Evolutionary conservation across 495 filamentous ascomycete genomes (phyloP), one percentile per base, ranked within the genome.

Genomic region (Penicillium subrubescens): DNA sequence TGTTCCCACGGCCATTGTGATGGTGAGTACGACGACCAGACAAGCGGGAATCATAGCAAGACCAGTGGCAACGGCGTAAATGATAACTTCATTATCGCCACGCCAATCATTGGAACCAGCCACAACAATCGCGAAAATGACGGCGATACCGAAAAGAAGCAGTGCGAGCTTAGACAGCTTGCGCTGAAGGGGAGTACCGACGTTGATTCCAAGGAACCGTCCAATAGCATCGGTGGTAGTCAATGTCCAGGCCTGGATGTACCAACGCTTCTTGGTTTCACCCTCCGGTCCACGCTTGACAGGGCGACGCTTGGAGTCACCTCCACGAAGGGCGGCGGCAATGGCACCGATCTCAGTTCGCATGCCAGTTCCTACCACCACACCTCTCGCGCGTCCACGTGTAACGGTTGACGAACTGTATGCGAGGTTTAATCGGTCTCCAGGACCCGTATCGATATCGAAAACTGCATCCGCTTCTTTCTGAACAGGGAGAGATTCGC

Each of bases 351-450:
- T 89, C 63, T 92, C 87, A 3, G 89, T 92, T 57, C 77, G 75
- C 86, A 91, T 91, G 33, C 89, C 90, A 2, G 87, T 91, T 15
- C 87, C 86, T 44, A 90, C 83, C n/a, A 88, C 87, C 35, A 93
- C 84, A 39, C 89, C 90, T 44, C 83, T 81, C 15, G 82, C 89
- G 25, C 90, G 86, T 8, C 90, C 90, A 58, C 89, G 87, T 19
- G 90, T 90, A 5, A 92, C 84, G 0, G 87, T 91, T 15, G 88
- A 89, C 5, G 88, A 90, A 48, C 87, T 87, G 71, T 89, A 92
- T 19, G 85, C 85, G 67, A 92, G 87, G 67, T 93, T 92, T 34
- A 87, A 73, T 23, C 89, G 84, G 64, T 93, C 90, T 17, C 90
- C 90, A 10, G 87, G 83, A 1, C 88, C 85, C 46, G 87, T 83